phyloP scores from a whole-genome alignment of 208 protist genomes.

The Trypanosoma rangeli region DNA sequence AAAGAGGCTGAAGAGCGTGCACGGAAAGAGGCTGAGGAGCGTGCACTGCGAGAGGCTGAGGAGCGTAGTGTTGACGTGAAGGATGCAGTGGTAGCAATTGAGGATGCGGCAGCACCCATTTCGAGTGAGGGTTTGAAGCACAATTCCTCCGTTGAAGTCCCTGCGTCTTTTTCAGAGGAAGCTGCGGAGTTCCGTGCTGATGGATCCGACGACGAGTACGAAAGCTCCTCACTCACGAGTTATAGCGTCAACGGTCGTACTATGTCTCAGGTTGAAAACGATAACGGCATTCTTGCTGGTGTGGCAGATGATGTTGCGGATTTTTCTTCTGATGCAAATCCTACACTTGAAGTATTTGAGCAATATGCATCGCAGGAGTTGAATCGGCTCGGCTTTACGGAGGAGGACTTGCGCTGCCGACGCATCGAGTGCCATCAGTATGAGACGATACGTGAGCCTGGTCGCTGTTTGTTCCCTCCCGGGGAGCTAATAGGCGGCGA shows the following conservation, averaged over 20 bases:
- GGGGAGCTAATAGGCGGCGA: conserved; percentile 37
- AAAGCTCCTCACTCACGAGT: conserved; percentile 28
- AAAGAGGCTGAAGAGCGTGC: conserved; percentile 24
- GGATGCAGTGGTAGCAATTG: no score
- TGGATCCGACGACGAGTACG: conserved; percentile 15
- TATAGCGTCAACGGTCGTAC: conserved; percentile 16
- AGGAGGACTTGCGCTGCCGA: conserved; percentile 41
- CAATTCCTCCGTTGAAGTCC: no score
- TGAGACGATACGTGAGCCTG: conserved; percentile 74
- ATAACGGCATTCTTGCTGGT: conserved; percentile 58
- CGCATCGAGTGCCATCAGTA: conserved; percentile 64
- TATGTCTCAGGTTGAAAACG: conserved; percentile 36
- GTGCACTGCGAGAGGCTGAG: no score
- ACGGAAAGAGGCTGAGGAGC: no score
- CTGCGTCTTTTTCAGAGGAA: no score
- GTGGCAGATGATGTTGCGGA: conserved; percentile 11
- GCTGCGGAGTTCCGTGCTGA: no score
- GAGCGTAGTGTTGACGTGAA: no score
- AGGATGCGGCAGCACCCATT: no score
- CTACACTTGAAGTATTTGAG: conserved; percentile 58
- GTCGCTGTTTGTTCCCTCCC: conserved; percentile 73
- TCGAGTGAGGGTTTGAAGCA: no score
- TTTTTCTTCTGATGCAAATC: conserved; percentile 23
- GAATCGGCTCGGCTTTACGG: conserved; percentile 27
- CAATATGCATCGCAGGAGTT: conserved; percentile 35